Base-by-base conservation (phyloP, 257 asterid species). In the Salvia rosmarinus region DNA sequence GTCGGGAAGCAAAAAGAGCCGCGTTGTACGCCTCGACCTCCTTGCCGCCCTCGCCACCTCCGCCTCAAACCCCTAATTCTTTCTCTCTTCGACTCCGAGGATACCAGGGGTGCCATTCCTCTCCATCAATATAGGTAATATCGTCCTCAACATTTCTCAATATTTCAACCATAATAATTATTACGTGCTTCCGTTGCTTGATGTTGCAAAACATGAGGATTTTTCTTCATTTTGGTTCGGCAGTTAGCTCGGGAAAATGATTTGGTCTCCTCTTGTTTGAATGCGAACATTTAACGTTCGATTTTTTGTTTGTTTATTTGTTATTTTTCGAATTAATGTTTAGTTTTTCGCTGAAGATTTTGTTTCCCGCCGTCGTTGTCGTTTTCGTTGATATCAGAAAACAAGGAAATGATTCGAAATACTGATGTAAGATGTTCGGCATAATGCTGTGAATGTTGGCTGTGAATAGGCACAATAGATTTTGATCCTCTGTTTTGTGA, bases 51-150 rank as follows among this genome's bases (percentile, higher is more conserved):
- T 34, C 20, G 35, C 80, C 80, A 30, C 75, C 80, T 42, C 66
- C 67, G 77, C 74, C 80, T 4, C 23, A n/a, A 68, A 47, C 14
- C 79, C 81, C 73, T 73, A 71, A 78, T 82, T 67, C 70, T 44
- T 66, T 23, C 62, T 52, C 68, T 46, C 59, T 59, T 77, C 77
- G 11, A 57, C 51, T 72, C 57, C 67, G 71, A 73, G 77, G 75
- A 77, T 74, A 44, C 47, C 78, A 61, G 66, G 75, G 62, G 6
- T 68, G 35, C 34, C 58, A 9, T 60, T 37, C 46, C 66, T n/a
- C 67, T 23, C 70, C 70, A 43, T 64, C 17, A 21, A 42, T 20
- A 0, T 35, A 51, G 75, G 76, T 62, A 39, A 56, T 44, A 2
- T 7, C 21, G 4, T 4, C 39, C 39, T 34, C 39, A 0, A 34